Conservation (phyloP, 495 filamentous ascomycete species). For the Geoglossum glabrum region DNA sequence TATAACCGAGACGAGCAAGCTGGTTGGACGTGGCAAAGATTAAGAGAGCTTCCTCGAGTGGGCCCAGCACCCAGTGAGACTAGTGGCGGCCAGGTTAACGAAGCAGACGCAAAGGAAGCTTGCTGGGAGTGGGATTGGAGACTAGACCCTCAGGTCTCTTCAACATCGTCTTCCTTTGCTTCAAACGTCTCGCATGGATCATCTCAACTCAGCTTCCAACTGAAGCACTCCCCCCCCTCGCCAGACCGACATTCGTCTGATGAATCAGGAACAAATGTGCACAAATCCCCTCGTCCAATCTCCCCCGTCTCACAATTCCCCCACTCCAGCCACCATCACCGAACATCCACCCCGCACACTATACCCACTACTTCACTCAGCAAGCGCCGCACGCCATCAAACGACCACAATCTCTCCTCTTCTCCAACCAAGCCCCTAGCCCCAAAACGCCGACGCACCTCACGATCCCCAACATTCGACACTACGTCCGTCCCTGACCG, state of each 20-base stretch:
- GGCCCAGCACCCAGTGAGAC: conserved; percentile 23
- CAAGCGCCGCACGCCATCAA: neutral
- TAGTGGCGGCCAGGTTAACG: conserved; percentile 22
- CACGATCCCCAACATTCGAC: conserved; percentile 3
- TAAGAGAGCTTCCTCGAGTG: conserved; percentile 35
- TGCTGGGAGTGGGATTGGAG: conserved; percentile 31
- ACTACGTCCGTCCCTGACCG: neutral
- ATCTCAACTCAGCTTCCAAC: neutral
- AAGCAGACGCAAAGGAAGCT: conserved; percentile 37
- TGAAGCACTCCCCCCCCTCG: neutral
- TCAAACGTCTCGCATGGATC: neutral
- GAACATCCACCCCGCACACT: neutral
- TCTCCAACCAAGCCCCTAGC: neutral
- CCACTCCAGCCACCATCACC: neutral
- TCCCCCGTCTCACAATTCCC: conserved; percentile 2
- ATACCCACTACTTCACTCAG: neutral
- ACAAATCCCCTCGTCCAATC: neutral
- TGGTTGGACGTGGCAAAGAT: conserved; percentile 40
- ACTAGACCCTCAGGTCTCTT: conserved; percentile 25
- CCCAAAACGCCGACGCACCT: conserved; percentile 3
- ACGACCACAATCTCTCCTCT: neutral
- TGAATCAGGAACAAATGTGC: neutral
- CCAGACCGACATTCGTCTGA: neutral
- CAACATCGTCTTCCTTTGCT: neutral
- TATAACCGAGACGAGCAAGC: conserved; percentile 19